phyloP scores from a whole-genome alignment of 140 eudicot genomes.

The Cichorium intybus region DNA sequence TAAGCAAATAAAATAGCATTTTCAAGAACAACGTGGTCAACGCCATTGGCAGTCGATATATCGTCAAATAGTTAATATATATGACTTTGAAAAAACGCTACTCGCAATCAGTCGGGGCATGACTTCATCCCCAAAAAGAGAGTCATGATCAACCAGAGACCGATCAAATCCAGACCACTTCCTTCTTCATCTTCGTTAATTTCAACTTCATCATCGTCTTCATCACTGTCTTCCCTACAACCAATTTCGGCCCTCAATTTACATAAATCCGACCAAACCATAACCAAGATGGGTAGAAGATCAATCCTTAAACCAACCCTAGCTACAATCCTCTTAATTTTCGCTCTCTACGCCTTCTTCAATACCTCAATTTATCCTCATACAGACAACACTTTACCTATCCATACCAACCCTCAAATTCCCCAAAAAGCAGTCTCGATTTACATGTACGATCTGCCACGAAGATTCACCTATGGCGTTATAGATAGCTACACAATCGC shows the following conservation, averaged over 20 bases:
- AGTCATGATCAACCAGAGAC: conserved; percentile 29
- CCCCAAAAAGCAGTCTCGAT: conserved; percentile 35
- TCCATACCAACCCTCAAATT: conserved; percentile 1
- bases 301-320: conserved; percentile 54
- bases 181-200: background rate
- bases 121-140: background rate
- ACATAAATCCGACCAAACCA: conserved; percentile 16
- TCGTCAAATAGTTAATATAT: no score
- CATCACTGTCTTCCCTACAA: conserved; percentile 20
- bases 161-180: conserved; percentile 18
- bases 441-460: conserved; percentile 84
- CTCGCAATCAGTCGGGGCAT: background rate
- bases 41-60: no score
- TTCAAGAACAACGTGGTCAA: no score
- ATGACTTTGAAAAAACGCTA: no score
- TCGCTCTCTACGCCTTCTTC: conserved; percentile 50
- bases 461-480: conserved; percentile 80
- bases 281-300: conserved; percentile 46
- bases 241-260: conserved; percentile 2
- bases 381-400: background rate
- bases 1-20: no score
- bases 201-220: conserved; percentile 24
- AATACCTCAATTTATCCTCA: conserved; percentile 26
- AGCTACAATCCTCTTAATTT: conserved; percentile 29
- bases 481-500: conserved; percentile 76